Conservation (phyloP, 106 monocot species). For the Dendrobium officinale region DNA sequence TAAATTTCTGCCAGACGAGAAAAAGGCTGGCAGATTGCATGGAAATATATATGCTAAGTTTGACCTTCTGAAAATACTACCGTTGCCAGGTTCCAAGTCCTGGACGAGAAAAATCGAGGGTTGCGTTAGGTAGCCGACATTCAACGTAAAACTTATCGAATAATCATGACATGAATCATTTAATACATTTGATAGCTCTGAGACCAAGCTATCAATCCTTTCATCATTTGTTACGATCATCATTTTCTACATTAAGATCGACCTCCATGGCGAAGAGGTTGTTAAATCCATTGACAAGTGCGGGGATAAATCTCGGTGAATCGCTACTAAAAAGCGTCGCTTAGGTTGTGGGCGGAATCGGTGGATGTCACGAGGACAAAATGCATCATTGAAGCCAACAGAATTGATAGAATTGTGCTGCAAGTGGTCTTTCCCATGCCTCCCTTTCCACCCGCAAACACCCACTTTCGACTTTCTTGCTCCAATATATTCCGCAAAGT, state of each 20-base stretch:
- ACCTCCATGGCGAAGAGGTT: conserved; percentile 97
- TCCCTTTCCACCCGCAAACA: conserved; percentile 94
- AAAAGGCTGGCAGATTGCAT: not conserved
- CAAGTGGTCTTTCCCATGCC: conserved; percentile 97
- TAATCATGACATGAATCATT: too few species aligned
- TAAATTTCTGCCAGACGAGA: not conserved
- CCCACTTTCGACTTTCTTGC: conserved; percentile 89
- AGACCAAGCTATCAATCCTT: conserved; percentile 69
- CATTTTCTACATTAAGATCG: conserved; percentile 91
- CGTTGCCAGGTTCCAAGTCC: too few species aligned
- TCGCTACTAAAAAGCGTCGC: conserved; percentile 94
- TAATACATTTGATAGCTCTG: conserved; percentile 67
- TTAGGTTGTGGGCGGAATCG: conserved; percentile 96
- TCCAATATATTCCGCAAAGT: conserved; percentile 73
- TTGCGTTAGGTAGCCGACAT: too few species aligned
- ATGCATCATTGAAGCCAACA: conserved; percentile 54
- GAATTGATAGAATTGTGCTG: conserved; percentile 82
- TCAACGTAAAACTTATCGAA: too few species aligned
- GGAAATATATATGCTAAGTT: not conserved
- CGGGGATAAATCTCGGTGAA: conserved; percentile 82
- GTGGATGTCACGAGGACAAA: conserved; percentile 95
- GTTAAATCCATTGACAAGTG: conserved; percentile 86
- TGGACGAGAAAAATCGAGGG: too few species aligned
- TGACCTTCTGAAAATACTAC: not conserved
- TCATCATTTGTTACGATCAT: conserved; percentile 60